phyloP scores from a whole-genome alignment of 176 grass and related monocot genomes.

The Cocos nucifera region DNA sequence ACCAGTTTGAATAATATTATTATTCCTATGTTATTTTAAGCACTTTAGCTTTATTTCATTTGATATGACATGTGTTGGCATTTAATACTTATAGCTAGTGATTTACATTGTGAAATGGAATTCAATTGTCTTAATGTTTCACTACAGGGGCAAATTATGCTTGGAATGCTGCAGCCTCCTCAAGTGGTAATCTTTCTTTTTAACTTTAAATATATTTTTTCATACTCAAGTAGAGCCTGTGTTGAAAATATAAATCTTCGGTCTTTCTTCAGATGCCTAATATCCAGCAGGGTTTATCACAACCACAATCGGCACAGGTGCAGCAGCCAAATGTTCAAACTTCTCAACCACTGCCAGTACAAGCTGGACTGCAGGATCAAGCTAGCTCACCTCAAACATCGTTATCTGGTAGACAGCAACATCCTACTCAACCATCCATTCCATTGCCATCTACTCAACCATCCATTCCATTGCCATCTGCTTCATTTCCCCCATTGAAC shows the following conservation, averaged over 20 bases:
- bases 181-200: slow-evolving; percentile 50
- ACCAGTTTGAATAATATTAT: no score
- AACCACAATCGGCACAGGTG: slow-evolving; percentile 35
- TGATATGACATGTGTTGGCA: no score
- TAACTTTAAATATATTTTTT: slow-evolving; percentile 1
- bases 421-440: slow-evolving; percentile 31
- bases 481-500: slow-evolving; percentile 34
- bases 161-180: slow-evolving; percentile 92
- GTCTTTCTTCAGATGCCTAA: slow-evolving; percentile 26
- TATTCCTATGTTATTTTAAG: no score
- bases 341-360: slow-evolving; percentile 24
- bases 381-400: slow-evolving; percentile 28
- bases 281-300: slow-evolving; percentile 27
- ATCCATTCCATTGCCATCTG: slow-evolving; percentile 34
- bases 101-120: no score
- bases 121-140: no score
- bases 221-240: background rate
- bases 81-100: no score
- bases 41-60: no score
- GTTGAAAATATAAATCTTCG: slow-evolving; percentile 12
- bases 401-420: slow-evolving; percentile 32
- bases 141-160: slow-evolving; percentile 82
- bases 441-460: slow-evolving; percentile 32
- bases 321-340: slow-evolving; percentile 27
- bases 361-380: slow-evolving; percentile 31